phyloP scores from a whole-genome alignment of 805 yeast species.

The Ogataea siamensis region DNA sequence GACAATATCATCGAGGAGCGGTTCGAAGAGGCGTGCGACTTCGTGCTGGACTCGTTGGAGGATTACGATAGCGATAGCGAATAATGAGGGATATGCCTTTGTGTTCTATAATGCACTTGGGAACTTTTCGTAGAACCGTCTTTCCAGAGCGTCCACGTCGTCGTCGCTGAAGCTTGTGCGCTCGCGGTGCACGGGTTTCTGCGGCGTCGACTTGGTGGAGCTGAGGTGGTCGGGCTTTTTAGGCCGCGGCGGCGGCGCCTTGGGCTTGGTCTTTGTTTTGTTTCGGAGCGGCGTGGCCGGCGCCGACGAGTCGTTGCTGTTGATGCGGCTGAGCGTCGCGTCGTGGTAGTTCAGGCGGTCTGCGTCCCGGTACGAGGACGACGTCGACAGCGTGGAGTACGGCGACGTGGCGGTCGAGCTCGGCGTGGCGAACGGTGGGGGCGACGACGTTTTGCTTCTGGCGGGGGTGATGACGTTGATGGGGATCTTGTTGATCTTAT shows the following conservation, averaged over 20 bases:
- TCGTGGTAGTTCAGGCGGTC: slow-evolving; percentile 9
- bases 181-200: slow-evolving; percentile 3
- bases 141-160: slow-evolving; percentile 59
- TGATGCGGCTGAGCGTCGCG: slow-evolving; percentile 11
- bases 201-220: slow-evolving; percentile 28
- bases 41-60: slow-evolving; percentile 74
- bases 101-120: slow-evolving; percentile 52
- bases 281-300: slow-evolving; percentile 10
- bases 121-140: slow-evolving; percentile 53
- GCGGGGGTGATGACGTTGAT: slow-evolving; percentile 15
- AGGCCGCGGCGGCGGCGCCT: slow-evolving; percentile 54
- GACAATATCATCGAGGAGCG: slow-evolving; percentile 76
- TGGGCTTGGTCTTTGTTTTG: slow-evolving; percentile 13
- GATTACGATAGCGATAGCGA: slow-evolving; percentile 50
- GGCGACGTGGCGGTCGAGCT: slow-evolving; percentile 16
- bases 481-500: slow-evolving; percentile 18
- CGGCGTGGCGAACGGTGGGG: slow-evolving; percentile 24
- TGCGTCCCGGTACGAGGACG: slow-evolving; percentile 12
- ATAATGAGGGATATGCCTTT: slow-evolving; percentile 15
- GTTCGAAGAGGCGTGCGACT: slow-evolving; percentile 83
- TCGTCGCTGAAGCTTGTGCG: slow-evolving; percentile 18
- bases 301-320: slow-evolving; percentile 13
- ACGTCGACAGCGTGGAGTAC: slow-evolving; percentile 11
- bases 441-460: slow-evolving; percentile 16
- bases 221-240: slow-evolving; percentile 57